A percentile compares a stretch with the other conserved stretches of the same genome.
These are phyloP conservation scores for Malassezia arunalokei DNA, from an alignment of 1,284 basidiomycete genomes.

Conservation along the genomic window DNA sequence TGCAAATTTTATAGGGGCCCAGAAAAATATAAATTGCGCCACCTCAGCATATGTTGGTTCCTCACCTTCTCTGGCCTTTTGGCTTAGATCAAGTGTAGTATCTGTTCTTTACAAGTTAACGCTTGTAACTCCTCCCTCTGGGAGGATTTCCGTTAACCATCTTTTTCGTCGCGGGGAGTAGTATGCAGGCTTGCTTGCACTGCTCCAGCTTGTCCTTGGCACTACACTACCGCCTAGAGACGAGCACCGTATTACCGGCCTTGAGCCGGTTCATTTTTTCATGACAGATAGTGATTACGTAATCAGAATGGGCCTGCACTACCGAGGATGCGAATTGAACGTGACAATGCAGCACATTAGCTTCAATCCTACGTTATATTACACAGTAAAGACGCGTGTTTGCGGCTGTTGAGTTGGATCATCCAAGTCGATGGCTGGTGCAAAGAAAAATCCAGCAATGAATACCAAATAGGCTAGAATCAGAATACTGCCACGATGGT, in stretches of 20 bases:
- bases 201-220: constrained; percentile 22
- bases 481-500: constrained; percentile 49
- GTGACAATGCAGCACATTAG: not conserved
- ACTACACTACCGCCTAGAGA: constrained; percentile 22
- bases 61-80: constrained; percentile 27
- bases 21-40: constrained; percentile 11
- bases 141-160: constrained; percentile 21
- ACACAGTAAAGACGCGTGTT: not conserved
- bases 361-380: not conserved
- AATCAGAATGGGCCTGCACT: not conserved
- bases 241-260: constrained; percentile 19
- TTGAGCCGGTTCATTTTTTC: constrained; percentile 8
- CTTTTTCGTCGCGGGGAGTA: constrained; percentile 18
- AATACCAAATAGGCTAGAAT: constrained; percentile 39
- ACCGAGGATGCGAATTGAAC: not conserved
- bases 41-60: not conserved
- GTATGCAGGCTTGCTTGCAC: constrained; percentile 19
- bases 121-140: constrained; percentile 20
- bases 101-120: constrained; percentile 31
- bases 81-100: constrained; percentile 37
- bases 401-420: not conserved
- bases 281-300: constrained; percentile 4
- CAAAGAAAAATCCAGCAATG: constrained; percentile 43
- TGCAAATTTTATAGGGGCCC: not conserved
- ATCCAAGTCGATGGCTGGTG: constrained; percentile 18